phyloP scores from a whole-genome alignment of 2,329 filamentous ascomycete species.

The Penicillium corylophilum region DNA sequence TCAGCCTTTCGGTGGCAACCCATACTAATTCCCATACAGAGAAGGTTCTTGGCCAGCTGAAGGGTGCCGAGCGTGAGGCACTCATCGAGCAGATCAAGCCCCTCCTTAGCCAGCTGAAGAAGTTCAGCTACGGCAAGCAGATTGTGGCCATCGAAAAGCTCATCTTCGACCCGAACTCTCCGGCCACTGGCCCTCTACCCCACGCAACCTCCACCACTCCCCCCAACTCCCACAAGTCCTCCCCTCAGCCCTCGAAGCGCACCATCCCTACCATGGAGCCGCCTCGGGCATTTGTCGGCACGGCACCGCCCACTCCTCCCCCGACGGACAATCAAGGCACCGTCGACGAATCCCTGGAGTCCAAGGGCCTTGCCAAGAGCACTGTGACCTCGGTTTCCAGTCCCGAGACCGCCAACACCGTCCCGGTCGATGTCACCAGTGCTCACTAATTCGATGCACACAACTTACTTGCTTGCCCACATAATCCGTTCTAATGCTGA shows the following conservation, averaged over 20 bases:
- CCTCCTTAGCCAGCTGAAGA: conserved; percentile 62
- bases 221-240: conserved; percentile 42
- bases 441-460: conserved; percentile 30
- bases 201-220: conserved; percentile 39
- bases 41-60: conserved; percentile 68
- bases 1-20: not conserved
- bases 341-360: conserved; percentile 43
- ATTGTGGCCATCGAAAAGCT: conserved; percentile 63
- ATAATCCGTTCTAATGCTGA: conserved; percentile 26
- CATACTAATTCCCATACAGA: conserved; percentile 54
- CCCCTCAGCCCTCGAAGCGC: conserved; percentile 36
- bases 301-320: conserved; percentile 63
- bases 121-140: conserved; percentile 65
- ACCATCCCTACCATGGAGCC: conserved; percentile 33
- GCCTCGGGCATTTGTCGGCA: conserved; percentile 51
- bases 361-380: conserved; percentile 36
- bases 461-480: conserved; percentile 23
- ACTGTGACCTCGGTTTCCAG: conserved; percentile 35
- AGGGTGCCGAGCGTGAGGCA: conserved; percentile 58
- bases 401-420: conserved; percentile 29
- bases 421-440: conserved; percentile 28
- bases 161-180: conserved; percentile 40
- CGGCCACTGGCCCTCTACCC: conserved; percentile 24
- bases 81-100: conserved; percentile 65
- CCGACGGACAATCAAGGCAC: conserved; percentile 69